Conservation (phyloP, 129 eudicot species). For the Apium graveolens region DNA sequence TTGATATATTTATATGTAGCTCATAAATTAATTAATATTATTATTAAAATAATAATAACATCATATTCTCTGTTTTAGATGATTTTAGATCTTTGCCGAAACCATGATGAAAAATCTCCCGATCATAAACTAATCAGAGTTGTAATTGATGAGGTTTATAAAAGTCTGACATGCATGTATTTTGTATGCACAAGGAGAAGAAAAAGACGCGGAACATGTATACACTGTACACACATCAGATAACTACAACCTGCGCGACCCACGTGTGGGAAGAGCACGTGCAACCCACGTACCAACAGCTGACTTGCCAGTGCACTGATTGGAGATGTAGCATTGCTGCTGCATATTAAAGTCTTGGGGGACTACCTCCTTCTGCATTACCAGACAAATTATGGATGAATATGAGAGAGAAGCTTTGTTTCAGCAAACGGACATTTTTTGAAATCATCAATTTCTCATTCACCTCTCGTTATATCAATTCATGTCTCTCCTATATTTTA, state of each 20-base stretch:
- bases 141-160: too few relatives aligned
- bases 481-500: conserved; percentile 3
- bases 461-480: conserved; percentile 1
- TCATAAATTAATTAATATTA: too few relatives aligned
- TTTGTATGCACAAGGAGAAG: background rate
- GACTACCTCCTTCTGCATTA: conserved; percentile 33
- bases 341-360: conserved; percentile 15
- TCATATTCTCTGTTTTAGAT: too few relatives aligned
- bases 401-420: conserved; percentile 20
- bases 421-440: background rate
- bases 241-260: conserved; percentile 20
- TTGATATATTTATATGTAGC: too few relatives aligned
- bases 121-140: too few relatives aligned
- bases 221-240: too few relatives aligned
- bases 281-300: conserved; percentile 32
- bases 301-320: conserved; percentile 28
- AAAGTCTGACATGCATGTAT: background rate
- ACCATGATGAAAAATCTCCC: too few relatives aligned
- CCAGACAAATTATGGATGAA: conserved; percentile 56
- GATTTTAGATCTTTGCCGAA: too few relatives aligned
- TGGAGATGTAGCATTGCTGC: conserved; percentile 31
- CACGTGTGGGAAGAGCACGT: conserved; percentile 55
- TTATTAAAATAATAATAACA: too few relatives aligned
- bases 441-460: background rate
- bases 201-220: background rate